Evolutionary conservation across 768 basidiomycete genomes (phyloP).

Genomic region (Lepiota brunneoincarnata): DNA sequence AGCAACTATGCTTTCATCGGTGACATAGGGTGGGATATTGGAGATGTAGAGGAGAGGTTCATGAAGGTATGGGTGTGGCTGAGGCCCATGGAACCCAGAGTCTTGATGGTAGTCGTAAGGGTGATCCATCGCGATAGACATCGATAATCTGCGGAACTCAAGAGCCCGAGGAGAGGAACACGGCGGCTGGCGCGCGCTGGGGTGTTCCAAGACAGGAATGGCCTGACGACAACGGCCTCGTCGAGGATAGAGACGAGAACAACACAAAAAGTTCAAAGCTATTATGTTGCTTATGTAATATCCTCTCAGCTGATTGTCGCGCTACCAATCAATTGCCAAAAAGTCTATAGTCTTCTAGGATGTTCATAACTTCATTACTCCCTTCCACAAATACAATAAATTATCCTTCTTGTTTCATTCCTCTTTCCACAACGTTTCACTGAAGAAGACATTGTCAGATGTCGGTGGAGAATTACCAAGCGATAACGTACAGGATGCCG

Average conservation of each 20-base stretch:
- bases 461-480: not conserved
- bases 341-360: not conserved
- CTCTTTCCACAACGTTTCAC: not conserved
- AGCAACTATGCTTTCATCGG: conserved; percentile 74
- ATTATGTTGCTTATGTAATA: conserved; percentile 9
- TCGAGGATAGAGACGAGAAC: not conserved
- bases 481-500: conserved; percentile 16
- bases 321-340: not conserved
- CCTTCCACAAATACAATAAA: not conserved
- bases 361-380: too few species aligned
- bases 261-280: conserved; percentile 1
- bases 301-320: conserved; percentile 7
- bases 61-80: conserved; percentile 81
- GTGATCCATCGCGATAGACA: conserved; percentile 38
- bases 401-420: not conserved
- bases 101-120: conserved; percentile 35
- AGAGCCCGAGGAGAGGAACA: not conserved
- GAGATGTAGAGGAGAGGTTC: conserved; percentile 83
- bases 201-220: not conserved
- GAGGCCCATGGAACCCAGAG: conserved; percentile 29
- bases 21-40: conserved; percentile 67
- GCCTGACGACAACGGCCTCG: not conserved
- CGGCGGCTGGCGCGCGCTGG: not conserved
- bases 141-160: not conserved
- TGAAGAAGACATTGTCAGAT: not conserved